A percentile compares a stretch with the other conserved stretches of the same genome.
These are phyloP conservation scores for Euptelea pleiosperma DNA, from an alignment of 164 flowering plant species.

Conservation along the genomic window DNA sequence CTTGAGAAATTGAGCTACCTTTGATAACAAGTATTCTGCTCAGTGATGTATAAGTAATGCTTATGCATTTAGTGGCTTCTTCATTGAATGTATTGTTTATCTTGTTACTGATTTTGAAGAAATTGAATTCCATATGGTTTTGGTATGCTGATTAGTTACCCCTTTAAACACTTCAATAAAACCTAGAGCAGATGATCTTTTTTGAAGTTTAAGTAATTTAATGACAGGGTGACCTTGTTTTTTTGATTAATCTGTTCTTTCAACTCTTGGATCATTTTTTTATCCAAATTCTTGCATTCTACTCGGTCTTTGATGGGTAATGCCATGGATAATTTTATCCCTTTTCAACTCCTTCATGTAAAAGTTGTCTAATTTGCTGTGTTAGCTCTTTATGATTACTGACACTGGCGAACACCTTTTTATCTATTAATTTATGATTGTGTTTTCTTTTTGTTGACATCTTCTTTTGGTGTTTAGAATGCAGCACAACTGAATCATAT, in stretches of 20 bases:
- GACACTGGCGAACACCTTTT: no score
- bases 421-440: not conserved
- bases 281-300: not conserved
- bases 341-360: not conserved
- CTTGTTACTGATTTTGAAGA: no score
- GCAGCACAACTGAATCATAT: slow-evolving; percentile 84
- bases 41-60: no score
- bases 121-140: not conserved
- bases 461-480: slow-evolving; percentile 44
- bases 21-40: no score
- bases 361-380: not conserved
- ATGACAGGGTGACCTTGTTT: not conserved
- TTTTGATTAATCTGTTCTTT: not conserved
- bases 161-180: no score
- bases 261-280: not conserved
- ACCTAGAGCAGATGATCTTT: no score
- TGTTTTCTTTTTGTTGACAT: slow-evolving; percentile 7
- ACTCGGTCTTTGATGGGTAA: no score
- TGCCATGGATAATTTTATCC: not conserved
- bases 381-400: not conserved
- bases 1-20: no score
- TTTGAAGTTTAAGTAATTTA: not conserved
- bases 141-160: not conserved
- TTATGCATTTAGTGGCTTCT: no score
- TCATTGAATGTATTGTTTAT: no score